These are phyloP conservation scores for Penicillium sp. DNA, from an alignment of 2,329 filamentous ascomycete genomes.

Conservation along the genomic window DNA sequence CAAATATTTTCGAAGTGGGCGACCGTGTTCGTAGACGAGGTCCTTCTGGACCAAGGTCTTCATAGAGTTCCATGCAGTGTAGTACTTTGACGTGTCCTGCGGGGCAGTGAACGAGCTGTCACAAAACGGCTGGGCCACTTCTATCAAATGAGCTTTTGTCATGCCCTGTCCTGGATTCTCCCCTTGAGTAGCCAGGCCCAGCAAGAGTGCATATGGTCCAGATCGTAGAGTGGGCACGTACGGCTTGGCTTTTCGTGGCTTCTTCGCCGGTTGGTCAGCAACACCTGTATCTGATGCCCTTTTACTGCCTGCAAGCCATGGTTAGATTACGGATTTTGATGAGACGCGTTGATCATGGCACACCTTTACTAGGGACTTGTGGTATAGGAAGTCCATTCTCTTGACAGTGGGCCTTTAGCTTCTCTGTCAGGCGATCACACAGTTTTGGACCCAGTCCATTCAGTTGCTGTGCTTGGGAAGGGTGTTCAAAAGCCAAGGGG, in stretches of 20 bases:
- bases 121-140: constrained; percentile 69
- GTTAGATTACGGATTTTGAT: constrained; percentile 7
- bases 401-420: constrained; percentile 58
- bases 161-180: constrained; percentile 60
- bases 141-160: constrained; percentile 69
- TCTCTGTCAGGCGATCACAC: constrained; percentile 68
- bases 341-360: background rate
- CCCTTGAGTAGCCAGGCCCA: constrained; percentile 64
- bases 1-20: constrained; percentile 67
- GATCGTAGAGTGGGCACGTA: constrained; percentile 75
- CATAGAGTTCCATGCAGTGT: constrained; percentile 83
- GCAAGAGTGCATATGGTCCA: constrained; percentile 71
- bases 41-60: constrained; percentile 74
- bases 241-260: constrained; percentile 57
- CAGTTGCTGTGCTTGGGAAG: constrained; percentile 71
- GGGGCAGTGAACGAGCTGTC: constrained; percentile 73
- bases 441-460: constrained; percentile 73
- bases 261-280: constrained; percentile 55
- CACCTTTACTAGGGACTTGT: constrained; percentile 54
- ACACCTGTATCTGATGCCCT: constrained; percentile 34
- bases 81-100: constrained; percentile 67
- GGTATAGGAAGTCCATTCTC: constrained; percentile 71
- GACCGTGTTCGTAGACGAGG: constrained; percentile 69
- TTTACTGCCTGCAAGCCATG: constrained; percentile 27
- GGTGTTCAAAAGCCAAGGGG: constrained; percentile 70